phyloP scores from a whole-genome alignment of 805 yeast genomes.

The Sungouiella blattae region DNA sequence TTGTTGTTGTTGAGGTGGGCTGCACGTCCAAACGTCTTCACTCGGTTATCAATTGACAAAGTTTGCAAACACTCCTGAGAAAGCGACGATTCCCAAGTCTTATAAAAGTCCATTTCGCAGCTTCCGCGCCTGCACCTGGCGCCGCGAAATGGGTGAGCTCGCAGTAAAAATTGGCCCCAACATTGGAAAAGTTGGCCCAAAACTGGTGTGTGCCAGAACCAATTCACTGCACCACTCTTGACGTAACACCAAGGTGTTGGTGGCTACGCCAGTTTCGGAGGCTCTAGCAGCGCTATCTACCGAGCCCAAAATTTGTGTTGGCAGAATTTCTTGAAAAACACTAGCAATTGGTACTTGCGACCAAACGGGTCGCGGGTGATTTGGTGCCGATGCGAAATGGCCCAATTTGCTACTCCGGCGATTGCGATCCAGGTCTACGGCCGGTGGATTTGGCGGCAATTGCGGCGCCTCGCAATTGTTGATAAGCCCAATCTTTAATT shows the following conservation, averaged over 20 bases:
- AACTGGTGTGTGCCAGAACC: conserved; percentile 12
- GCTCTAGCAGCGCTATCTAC: too few species aligned
- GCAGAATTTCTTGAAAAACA: too few species aligned
- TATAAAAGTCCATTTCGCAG: conserved; percentile 1
- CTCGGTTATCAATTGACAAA: neutral
- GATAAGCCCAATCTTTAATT: too few species aligned
- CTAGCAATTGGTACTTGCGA: too few species aligned
- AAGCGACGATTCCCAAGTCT: neutral
- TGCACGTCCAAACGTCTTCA: neutral
- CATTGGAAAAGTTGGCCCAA: conserved; percentile 19
- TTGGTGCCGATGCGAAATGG: too few species aligned
- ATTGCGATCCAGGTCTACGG: too few species aligned
- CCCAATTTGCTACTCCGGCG: too few species aligned
- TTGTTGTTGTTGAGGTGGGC: neutral
- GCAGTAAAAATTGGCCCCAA: conserved; percentile 10
- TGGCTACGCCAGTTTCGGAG: too few species aligned
- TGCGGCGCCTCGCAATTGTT: too few species aligned
- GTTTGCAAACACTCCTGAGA: neutral
- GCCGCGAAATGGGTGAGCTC: neutral
- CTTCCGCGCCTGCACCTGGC: neutral
- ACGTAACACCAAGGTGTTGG: conserved; percentile 15
- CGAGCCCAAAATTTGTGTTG: too few species aligned
- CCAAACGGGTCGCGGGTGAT: too few species aligned
- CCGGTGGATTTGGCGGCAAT: too few species aligned
- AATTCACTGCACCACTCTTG: conserved; percentile 13